Evolutionary conservation across 805 yeast genomes (phyloP).

Genomic region (Candida incommunis): DNA sequence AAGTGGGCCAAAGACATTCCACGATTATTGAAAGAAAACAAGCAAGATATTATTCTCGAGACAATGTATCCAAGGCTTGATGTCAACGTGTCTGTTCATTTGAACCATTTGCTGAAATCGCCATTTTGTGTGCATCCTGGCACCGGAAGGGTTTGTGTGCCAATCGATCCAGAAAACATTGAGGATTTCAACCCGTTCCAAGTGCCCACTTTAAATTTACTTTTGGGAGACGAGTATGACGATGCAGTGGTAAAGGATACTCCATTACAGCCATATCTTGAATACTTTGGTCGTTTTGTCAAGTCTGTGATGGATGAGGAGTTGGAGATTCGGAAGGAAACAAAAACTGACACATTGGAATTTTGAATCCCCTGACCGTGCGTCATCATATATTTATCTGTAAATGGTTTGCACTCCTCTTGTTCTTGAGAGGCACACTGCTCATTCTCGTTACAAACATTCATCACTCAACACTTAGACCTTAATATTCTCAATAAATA

Average conservation of each 20-base stretch:
- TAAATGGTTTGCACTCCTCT: too few relatives aligned
- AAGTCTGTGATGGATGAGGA: conserved; percentile 39
- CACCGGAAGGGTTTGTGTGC: conserved; percentile 92
- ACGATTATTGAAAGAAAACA: conserved; percentile 38
- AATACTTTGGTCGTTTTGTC: conserved; percentile 51
- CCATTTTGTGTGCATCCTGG: conserved; percentile 97
- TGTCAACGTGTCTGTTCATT: conserved; percentile 79
- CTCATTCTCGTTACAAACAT: too few relatives aligned
- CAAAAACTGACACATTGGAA: conserved; percentile 18
- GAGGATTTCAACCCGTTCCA: conserved; percentile 58
- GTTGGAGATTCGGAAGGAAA: conserved; percentile 22
- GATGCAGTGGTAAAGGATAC: conserved; percentile 33
- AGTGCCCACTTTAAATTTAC: conserved; percentile 59
- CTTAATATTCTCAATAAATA: too few relatives aligned
- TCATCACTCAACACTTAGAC: too few relatives aligned
- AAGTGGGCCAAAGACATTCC: background rate
- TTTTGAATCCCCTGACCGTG: too few relatives aligned
- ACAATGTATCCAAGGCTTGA: conserved; percentile 86
- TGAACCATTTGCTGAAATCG: conserved; percentile 84
- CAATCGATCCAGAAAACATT: conserved; percentile 28
- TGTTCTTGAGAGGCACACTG: too few relatives aligned
- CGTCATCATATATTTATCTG: too few relatives aligned
- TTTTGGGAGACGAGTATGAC: conserved; percentile 33
- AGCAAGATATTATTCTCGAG: conserved; percentile 67
- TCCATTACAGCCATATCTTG: conserved; percentile 55